Percentiles rank a stretch among this genome's conserved stretches.
Evolutionary conservation across 148 eudicot genomes (phyloP).

Genomic region (Silene latifolia): DNA sequence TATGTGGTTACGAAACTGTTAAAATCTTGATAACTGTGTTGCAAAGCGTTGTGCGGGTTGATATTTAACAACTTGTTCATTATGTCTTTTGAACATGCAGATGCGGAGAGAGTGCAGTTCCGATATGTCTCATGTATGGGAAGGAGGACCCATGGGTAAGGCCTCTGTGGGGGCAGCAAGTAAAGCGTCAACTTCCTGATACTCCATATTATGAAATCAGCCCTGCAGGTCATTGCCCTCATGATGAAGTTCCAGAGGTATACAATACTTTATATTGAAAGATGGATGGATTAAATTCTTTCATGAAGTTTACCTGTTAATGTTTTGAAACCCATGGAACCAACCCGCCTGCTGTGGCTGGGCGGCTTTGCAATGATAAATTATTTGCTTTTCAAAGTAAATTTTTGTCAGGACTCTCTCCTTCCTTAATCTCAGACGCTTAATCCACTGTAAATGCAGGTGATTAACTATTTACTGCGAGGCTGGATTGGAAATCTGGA

Average conservation of each 20-base stretch:
- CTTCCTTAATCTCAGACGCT: too few species aligned
- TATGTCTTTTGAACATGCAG: constrained; percentile 29
- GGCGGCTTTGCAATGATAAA: too few species aligned
- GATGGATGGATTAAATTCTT: background rate
- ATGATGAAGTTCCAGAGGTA: constrained; percentile 99
- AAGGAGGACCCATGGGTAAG: constrained; percentile 98
- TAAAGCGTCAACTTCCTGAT: constrained; percentile 70
- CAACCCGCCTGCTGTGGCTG: too few species aligned
- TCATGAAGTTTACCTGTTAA: background rate
- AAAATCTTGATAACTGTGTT: background rate
- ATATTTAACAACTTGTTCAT: background rate
- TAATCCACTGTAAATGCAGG: constrained; percentile 34
- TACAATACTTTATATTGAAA: background rate
- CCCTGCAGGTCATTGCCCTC: constrained; percentile 99
- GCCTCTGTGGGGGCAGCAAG: constrained; percentile 83
- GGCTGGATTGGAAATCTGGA: constrained; percentile 83
- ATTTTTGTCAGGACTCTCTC: too few species aligned
- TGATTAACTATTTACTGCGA: constrained; percentile 70
- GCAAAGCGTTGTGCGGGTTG: background rate
- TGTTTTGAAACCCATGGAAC: background rate
- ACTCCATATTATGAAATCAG: constrained; percentile 91
- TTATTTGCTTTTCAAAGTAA: too few species aligned
- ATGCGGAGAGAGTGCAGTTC: constrained; percentile 50
- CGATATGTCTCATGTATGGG: constrained; percentile 83
- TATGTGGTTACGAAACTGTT: too few species aligned